phyloP scores from a whole-genome alignment of 345 rosid species.

The Ailanthus altissimus region DNA sequence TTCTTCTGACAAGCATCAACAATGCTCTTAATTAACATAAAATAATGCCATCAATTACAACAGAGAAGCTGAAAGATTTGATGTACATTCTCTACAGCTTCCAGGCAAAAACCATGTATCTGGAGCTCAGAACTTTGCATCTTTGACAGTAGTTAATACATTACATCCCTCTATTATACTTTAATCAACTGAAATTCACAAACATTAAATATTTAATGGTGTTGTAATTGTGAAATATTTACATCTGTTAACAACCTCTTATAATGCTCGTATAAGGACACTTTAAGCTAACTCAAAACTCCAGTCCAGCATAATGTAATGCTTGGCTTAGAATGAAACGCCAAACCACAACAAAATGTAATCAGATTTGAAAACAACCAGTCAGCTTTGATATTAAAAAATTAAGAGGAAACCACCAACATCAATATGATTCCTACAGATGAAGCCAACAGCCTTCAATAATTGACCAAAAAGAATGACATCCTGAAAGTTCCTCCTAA shows the following conservation, averaged over 20 bases:
- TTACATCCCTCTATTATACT: background rate
- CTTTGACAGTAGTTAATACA: background rate
- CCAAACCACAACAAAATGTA: background rate
- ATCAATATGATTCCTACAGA: background rate
- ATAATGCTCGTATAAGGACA: background rate
- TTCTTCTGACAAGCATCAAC: background rate
- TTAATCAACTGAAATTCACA: background rate
- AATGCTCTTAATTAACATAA: background rate
- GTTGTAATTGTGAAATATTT: background rate
- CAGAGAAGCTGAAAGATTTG: background rate
- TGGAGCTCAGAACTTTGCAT: background rate
- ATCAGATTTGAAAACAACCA: background rate
- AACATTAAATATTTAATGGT: background rate
- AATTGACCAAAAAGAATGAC: background rate
- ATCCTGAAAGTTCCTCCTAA: background rate
- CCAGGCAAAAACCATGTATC: background rate
- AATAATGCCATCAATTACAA: background rate
- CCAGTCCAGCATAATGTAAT: background rate
- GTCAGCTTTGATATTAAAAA: background rate
- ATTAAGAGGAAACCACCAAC: background rate
- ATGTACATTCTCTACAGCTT: background rate
- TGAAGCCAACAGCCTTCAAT: background rate
- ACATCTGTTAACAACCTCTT: background rate
- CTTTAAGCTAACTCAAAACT: background rate
- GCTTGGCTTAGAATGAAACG: background rate